Percentiles rank a stretch among this genome's conserved stretches.
Conservation (phyloP, 1,139 yeast genomes). For the Suhomyces chickasaworum region DNA sequence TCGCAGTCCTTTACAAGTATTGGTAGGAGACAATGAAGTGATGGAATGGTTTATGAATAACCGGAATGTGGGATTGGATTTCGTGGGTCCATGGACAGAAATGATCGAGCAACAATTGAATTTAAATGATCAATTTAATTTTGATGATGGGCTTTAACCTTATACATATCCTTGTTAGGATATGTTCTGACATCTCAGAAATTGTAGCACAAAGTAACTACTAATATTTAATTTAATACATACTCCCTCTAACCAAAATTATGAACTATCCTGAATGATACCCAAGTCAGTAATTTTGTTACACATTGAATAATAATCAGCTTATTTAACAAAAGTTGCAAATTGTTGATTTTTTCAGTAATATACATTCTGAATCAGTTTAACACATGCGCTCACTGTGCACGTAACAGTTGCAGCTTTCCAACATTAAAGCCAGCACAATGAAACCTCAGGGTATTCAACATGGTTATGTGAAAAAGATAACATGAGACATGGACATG, state of each 20-base stretch:
- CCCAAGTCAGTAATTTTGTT: no score
- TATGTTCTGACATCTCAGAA: no score
- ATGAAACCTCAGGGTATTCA: neutral
- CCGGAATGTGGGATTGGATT: slow-evolving; percentile 71
- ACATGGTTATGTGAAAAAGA: neutral
- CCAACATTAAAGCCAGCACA: no score
- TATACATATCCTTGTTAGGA: no score
- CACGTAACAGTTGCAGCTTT: neutral
- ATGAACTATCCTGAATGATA: no score
- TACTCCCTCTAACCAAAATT: no score
- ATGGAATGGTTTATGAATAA: slow-evolving; percentile 75
- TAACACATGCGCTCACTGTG: neutral
- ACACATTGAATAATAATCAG: no score
- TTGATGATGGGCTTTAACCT: slow-evolving; percentile 26
- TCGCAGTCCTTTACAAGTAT: slow-evolving; percentile 11
- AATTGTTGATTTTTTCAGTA: neutral
- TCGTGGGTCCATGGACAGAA: slow-evolving; percentile 88
- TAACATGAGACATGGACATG: no score
- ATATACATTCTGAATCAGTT: no score
- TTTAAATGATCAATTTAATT: slow-evolving; percentile 38
- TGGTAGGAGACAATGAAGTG: slow-evolving; percentile 54
- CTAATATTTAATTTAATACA: no score
- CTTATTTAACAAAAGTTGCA: neutral
- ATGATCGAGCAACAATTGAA: slow-evolving; percentile 68
- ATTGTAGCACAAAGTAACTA: no score